Evolutionary conservation across 2,329 filamentous ascomycete species (phyloP), one percentile per base, ranked within the genome.

Genomic region (Pseudogymnoascus sp.): DNA sequence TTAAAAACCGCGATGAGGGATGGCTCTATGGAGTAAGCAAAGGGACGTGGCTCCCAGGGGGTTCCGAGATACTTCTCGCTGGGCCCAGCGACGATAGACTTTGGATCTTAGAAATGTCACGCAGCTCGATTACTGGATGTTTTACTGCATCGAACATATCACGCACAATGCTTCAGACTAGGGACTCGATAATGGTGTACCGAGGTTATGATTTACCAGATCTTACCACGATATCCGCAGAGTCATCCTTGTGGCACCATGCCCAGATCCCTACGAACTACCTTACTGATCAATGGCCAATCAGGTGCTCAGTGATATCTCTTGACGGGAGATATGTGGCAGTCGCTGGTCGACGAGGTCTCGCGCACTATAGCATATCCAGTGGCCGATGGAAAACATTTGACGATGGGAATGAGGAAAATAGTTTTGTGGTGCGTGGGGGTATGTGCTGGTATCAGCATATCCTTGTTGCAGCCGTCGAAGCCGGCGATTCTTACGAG

Each of bases 401-500:
- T 74, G 83, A 88, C 60, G 91, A 93, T 70, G 83, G 87, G 26
- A 85, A 83, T 31, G 83, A 88, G 71, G 95, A 97, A 75, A 92
- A 93, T 70, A 91, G 93, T 67, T 99, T 99, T 73, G 86, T 91
- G 23, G 91, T 99, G 13, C 83, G 93, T 67, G 95, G 95, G 60
- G 95, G 95, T 6, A 96, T 99, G 93, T 97, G 93, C 74, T 99
- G 95, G 95, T 93, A 96, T 73, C 92, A 96, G 68, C 93, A 99
- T 76, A 90, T 97, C 33, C 81, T 99, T 17, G 90, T 97, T 63
- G 93, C 92, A 40, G 92, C 93, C 3, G 88, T 97, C n/a, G 95
- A 99, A 75, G 87, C 86, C 62, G 90, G 89, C 68, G 84, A 87
- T 68, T 87, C 87, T 21, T 92, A 92, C 70, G 89, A 96, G 78